A percentile compares a stretch with the other conserved stretches of the same genome.
Evolutionary conservation across 2,329 filamentous ascomycete genomes (phyloP).

Genomic region (Colletotrichum phormii): DNA sequence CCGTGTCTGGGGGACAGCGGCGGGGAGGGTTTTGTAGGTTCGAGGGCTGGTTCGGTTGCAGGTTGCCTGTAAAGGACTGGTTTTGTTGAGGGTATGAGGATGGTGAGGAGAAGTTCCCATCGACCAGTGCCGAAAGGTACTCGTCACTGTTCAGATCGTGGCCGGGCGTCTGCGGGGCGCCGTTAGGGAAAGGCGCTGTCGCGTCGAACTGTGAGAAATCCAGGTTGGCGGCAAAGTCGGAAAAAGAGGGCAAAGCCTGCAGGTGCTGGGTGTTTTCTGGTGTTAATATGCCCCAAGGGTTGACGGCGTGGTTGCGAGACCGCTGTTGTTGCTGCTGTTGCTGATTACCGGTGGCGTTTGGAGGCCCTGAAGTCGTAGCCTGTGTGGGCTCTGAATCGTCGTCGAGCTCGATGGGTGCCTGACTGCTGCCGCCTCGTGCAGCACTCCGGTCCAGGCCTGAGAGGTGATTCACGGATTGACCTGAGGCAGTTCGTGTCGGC

Average conservation of each 20-base stretch:
- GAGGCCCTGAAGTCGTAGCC: not conserved
- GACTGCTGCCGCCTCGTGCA: slow-evolving; percentile 28
- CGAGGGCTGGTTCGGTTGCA: not conserved
- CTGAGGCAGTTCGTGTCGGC: slow-evolving; percentile 12
- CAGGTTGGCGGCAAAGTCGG: slow-evolving; percentile 26
- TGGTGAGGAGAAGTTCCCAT: slow-evolving; percentile 49
- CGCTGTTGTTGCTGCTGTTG: not conserved
- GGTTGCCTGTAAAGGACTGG: slow-evolving; percentile 31
- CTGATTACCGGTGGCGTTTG: slow-evolving; percentile 13
- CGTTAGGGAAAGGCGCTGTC: slow-evolving; percentile 2
- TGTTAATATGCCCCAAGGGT: not conserved
- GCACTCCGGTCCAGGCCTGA: not conserved
- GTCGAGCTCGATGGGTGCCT: slow-evolving; percentile 32
- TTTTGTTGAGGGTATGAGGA: slow-evolving; percentile 49
- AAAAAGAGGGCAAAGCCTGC: slow-evolving; percentile 28
- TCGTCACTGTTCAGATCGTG: slow-evolving; percentile 35
- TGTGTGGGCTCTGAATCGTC: slow-evolving; percentile 18
- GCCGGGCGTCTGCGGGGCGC: slow-evolving; percentile 36
- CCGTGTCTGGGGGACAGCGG: not conserved
- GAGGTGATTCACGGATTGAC: slow-evolving; percentile 13
- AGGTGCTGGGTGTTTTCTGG: not conserved
- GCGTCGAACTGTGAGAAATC: slow-evolving; percentile 16
- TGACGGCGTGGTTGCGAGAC: not conserved
- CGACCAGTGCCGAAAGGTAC: slow-evolving; percentile 42
- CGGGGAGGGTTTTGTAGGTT: not conserved